Percentiles rank a stretch among this genome's conserved stretches.
Evolutionary conservation across 106 monocot genomes (phyloP).

Genomic region (Dioscorea zingiberensis): DNA sequence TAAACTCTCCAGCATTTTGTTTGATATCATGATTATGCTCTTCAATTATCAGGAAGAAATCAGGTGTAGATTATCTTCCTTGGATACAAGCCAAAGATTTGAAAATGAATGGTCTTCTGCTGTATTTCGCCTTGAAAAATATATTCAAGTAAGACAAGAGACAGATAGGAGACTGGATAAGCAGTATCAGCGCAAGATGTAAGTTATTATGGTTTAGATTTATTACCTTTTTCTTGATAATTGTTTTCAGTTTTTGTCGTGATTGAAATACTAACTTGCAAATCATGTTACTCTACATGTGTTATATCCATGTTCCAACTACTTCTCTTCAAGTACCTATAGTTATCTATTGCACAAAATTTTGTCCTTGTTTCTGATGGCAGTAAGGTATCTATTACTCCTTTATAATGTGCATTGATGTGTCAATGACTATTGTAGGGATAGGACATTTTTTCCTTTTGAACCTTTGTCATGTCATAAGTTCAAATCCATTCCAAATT

Average conservation of each 20-base stretch:
- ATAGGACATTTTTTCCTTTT: too few species aligned
- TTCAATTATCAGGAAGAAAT: conserved; percentile 72
- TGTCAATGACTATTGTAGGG: too few species aligned
- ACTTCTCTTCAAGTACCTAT: too few species aligned
- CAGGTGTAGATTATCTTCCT: conserved; percentile 46
- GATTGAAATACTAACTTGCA: background rate
- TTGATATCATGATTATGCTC: background rate
- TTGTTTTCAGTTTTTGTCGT: background rate
- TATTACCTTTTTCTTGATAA: background rate
- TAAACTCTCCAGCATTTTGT: too few species aligned
- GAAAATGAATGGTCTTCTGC: conserved; percentile 33
- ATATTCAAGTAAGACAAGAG: conserved; percentile 45
- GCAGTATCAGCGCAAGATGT: conserved; percentile 78
- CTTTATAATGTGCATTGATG: too few species aligned
- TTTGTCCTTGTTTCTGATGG: background rate
- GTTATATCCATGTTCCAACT: background rate
- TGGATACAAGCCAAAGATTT: conserved; percentile 38
- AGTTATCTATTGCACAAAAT: background rate
- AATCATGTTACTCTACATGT: background rate
- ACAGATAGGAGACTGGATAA: conserved; percentile 66
- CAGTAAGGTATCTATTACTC: too few species aligned
- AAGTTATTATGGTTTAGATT: conserved; percentile 14
- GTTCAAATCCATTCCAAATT: too few species aligned
- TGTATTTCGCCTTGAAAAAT: conserved; percentile 42
- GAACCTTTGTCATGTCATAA: too few species aligned